Evolutionary conservation across 768 basidiomycete species (phyloP).

Genomic region (Mycena floridula): DNA sequence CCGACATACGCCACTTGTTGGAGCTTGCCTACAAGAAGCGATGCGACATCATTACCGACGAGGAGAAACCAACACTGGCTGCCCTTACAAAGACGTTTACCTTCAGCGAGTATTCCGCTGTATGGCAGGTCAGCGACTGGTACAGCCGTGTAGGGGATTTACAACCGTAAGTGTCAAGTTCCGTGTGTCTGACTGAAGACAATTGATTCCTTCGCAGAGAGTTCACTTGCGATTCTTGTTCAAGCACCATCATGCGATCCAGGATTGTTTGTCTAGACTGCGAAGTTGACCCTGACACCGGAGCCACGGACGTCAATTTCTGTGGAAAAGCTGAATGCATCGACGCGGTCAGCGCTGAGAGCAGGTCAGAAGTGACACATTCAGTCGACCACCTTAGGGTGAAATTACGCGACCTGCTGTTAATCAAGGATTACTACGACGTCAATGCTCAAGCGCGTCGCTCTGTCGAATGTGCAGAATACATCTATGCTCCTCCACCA

Average conservation of each 20-base stretch:
- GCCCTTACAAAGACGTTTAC: constrained; percentile 1
- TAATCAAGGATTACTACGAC: not conserved
- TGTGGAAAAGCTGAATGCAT: not conserved
- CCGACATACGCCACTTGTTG: constrained; percentile 1
- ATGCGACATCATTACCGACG: too few species aligned
- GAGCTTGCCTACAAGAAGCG: constrained; percentile 1
- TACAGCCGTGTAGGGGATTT: not conserved
- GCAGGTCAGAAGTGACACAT: not conserved
- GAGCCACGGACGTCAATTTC: not conserved
- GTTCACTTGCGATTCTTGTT: constrained; percentile 2
- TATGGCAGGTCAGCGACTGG: not conserved
- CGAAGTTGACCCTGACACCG: not conserved
- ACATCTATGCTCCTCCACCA: not conserved
- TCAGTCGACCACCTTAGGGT: not conserved
- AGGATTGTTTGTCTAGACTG: constrained; percentile 6
- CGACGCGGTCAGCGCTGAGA: not conserved
- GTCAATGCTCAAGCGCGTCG: not conserved
- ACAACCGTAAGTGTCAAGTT: constrained; percentile 2
- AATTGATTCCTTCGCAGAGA: not conserved
- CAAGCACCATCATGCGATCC: constrained; percentile 1
- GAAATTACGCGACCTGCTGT: not conserved
- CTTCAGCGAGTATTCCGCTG: not conserved
- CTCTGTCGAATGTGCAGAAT: not conserved
- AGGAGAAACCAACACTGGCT: not conserved
- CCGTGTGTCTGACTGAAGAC: not conserved